Evolutionary conservation across 2,329 filamentous ascomycete species (phyloP), one percentile per base, ranked within the genome.

Genomic region (Hirsutella thompsonii): DNA sequence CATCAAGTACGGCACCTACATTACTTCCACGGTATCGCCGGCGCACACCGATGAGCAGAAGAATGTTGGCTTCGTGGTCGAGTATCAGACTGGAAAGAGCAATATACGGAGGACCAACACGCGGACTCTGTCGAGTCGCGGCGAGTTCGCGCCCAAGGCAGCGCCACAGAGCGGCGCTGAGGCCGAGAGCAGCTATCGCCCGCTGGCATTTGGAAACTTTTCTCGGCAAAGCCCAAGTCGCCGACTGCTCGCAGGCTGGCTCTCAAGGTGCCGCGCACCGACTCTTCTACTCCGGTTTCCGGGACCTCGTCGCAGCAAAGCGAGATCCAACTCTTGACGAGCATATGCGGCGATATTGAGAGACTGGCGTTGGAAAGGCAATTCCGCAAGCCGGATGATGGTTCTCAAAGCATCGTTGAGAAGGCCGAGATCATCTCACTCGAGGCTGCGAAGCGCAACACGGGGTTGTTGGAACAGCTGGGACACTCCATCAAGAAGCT

Each of bases 401-500:
- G 64, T 34, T 55, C 55, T 11, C 65, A 67, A 50, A 60, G 57
- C 18, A 60, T 79, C 4, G 53, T 81, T 18, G 69, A 75, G 48
- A 68, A 64, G 46, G 70, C 66, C 0, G 83, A 90, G 52, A 85
- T 98, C 39, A 86, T 98, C 40, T 85, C 80, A 20, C 59, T 94
- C 40, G 78, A 77, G 2, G 88, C 95, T 55, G 92, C 92, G 42
- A 90, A 77, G 70, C 83, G 76, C 66, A 88, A 81, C 45, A 95
- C 90, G 0, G 85, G 88, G 0, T 70, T 93, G 51, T 59, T 96
- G 40, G 90, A 95, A 61, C 81, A 90, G 57, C 63, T 93, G 54
- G 86, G 88, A 2, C 88, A 96, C 66, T 83, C 82, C 44, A 71
- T 96, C 52, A 95, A 94, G 74, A 94, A 86, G 68, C 63, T 96